phyloP scores from a whole-genome alignment of 2,329 filamentous ascomycete species.

The Aspergillus melleus region DNA sequence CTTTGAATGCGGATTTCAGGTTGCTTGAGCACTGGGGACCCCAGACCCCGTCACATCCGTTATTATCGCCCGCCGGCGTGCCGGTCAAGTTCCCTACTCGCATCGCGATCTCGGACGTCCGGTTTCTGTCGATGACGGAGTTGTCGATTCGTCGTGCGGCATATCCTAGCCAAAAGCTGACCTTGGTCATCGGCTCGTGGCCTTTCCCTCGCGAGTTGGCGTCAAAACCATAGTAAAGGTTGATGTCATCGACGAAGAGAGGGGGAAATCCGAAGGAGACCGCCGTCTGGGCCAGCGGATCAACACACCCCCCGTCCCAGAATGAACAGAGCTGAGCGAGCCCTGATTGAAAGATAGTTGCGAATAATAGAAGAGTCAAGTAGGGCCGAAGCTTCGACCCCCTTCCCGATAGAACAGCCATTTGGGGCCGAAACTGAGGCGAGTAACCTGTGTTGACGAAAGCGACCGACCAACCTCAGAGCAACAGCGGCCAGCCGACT shows the following conservation, averaged over 20 bases:
- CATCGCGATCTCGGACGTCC: slow-evolving; percentile 38
- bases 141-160: slow-evolving; percentile 27
- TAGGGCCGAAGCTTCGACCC: slow-evolving; percentile 18
- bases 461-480: slow-evolving; percentile 27
- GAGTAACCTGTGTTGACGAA: slow-evolving; percentile 9
- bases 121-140: slow-evolving; percentile 30
- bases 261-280: slow-evolving; percentile 34
- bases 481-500: slow-evolving; percentile 19
- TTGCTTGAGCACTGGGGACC: slow-evolving; percentile 32
- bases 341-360: slow-evolving; percentile 19
- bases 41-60: slow-evolving; percentile 42
- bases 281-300: slow-evolving; percentile 39
- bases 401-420: slow-evolving; percentile 18
- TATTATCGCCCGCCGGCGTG: slow-evolving; percentile 33
- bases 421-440: slow-evolving; percentile 13
- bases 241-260: slow-evolving; percentile 33
- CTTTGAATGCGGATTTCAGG: slow-evolving; percentile 29
- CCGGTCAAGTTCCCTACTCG: slow-evolving; percentile 39
- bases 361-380: slow-evolving; percentile 21
- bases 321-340: slow-evolving; percentile 38
- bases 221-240: slow-evolving; percentile 39
- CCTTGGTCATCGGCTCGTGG: slow-evolving; percentile 36
- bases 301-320: slow-evolving; percentile 36
- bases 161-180: slow-evolving; percentile 39
- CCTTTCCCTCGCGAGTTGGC: slow-evolving; percentile 31